These are phyloP conservation scores for Dothidotthia symphoricarpi DNA, from an alignment of 2,329 filamentous ascomycete genomes.

Conservation along the genomic window DNA sequence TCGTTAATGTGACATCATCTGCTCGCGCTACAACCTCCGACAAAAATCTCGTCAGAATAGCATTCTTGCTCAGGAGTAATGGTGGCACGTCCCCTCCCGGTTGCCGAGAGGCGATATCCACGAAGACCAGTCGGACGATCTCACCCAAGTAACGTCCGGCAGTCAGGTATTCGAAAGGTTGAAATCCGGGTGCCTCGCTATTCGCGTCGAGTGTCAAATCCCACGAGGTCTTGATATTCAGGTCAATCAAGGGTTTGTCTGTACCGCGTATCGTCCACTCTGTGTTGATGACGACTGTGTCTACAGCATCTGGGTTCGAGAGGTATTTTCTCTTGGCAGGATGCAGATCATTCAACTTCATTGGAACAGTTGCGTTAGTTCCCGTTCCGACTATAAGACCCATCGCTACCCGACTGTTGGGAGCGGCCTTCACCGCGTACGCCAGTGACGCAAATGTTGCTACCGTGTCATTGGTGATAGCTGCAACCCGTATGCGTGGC, in stretches of 20 bases:
- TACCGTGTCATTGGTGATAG: constrained; percentile 79
- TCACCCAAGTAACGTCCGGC: constrained; percentile 76
- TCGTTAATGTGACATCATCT: constrained; percentile 34
- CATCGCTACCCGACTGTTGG: constrained; percentile 68
- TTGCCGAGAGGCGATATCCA: constrained; percentile 54
- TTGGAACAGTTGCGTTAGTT: constrained; percentile 75
- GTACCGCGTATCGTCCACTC: constrained; percentile 81
- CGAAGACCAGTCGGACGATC: constrained; percentile 67
- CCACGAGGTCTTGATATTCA: constrained; percentile 67
- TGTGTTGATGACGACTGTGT: constrained; percentile 76
- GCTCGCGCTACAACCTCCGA: constrained; percentile 62
- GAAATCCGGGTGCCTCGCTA: constrained; percentile 71
- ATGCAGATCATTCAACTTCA: constrained; percentile 63
- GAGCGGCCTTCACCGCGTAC: constrained; percentile 63
- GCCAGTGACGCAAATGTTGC: constrained; percentile 76
- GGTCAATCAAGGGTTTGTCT: constrained; percentile 62
- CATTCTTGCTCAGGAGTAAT: constrained; percentile 58
- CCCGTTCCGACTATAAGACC: constrained; percentile 80
- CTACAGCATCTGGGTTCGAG: constrained; percentile 43
- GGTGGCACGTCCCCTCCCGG: constrained; percentile 51
- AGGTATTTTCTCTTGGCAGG: constrained; percentile 55
- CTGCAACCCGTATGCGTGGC: constrained; percentile 67
- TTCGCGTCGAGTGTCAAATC: constrained; percentile 65
- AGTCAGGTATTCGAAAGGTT: constrained; percentile 83
- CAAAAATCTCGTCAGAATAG: constrained; percentile 69